These are phyloP conservation scores for Chaetomium fimeti DNA, from an alignment of 495 filamentous ascomycete genomes.

Conservation along the genomic window DNA sequence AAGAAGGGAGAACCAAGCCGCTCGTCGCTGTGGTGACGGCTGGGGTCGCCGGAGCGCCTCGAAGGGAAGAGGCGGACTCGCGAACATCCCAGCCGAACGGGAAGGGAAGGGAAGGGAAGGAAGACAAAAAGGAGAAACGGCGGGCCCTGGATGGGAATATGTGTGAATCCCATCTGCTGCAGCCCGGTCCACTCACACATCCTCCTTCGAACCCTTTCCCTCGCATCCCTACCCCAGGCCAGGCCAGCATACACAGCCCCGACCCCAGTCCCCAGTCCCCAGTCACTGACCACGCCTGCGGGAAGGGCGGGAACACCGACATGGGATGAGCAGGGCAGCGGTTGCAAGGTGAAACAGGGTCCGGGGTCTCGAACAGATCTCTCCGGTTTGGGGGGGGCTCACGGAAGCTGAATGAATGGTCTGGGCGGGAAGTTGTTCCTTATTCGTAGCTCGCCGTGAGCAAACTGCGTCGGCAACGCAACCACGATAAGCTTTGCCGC, in stretches of 20 bases:
- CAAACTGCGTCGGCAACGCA: too few species aligned
- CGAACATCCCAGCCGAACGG: neutral
- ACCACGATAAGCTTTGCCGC: too few species aligned
- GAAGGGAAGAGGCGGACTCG: neutral
- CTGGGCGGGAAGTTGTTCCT: too few species aligned
- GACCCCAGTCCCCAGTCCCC: neutral
- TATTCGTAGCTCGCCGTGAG: too few species aligned
- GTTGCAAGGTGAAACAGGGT: neutral
- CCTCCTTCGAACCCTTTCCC: neutral
- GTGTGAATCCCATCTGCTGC: neutral
- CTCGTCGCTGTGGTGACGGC: neutral
- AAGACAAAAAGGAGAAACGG: neutral
- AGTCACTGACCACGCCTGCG: neutral
- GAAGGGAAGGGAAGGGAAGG: neutral
- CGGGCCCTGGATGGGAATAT: neutral
- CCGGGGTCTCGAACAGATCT: neutral
- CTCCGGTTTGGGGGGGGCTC: neutral
- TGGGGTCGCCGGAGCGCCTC: neutral
- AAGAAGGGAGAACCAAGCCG: neutral
- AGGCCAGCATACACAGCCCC: too few species aligned
- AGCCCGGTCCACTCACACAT: neutral
- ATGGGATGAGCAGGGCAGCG: neutral
- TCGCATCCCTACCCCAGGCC: neutral
- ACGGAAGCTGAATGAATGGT: too few species aligned
- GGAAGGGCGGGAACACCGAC: conserved; percentile 5